phyloP scores from a whole-genome alignment of 345 rosid species.

The Euphorbia pulcherrima region DNA sequence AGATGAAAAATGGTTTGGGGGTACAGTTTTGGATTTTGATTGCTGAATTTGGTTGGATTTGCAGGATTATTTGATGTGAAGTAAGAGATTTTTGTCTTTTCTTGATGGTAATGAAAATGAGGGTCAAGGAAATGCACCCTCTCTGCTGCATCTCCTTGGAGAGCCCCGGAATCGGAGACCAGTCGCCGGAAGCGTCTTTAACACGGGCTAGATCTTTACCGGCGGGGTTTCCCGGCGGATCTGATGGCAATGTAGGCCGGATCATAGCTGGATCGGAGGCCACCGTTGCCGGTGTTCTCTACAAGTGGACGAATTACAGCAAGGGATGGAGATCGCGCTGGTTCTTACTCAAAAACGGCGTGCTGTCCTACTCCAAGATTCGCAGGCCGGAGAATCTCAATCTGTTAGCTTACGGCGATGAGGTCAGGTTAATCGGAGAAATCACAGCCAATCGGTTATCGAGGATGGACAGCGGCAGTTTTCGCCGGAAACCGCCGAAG shows the following conservation, averaged over 20 bases:
- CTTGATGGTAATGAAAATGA: slow-evolving; percentile 41
- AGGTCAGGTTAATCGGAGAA: slow-evolving; percentile 75
- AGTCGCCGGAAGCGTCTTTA: slow-evolving; percentile 53
- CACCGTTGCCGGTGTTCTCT: slow-evolving; percentile 73
- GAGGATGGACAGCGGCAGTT: slow-evolving; percentile 50
- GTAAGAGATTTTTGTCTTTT: neutral
- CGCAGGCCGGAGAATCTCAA: slow-evolving; percentile 60
- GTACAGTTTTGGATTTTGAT: neutral
- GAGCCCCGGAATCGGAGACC: slow-evolving; percentile 57
- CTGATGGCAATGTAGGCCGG: slow-evolving; percentile 34
- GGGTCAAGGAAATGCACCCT: slow-evolving; percentile 92
- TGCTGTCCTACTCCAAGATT: slow-evolving; percentile 77
- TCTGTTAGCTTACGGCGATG: slow-evolving; percentile 42
- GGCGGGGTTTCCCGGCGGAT: slow-evolving; percentile 40
- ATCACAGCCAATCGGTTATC: slow-evolving; percentile 51
- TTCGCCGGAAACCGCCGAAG: slow-evolving; percentile 56
- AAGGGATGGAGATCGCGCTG: slow-evolving; percentile 99
- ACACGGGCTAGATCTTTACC: slow-evolving; percentile 66
- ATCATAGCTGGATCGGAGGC: slow-evolving; percentile 49
- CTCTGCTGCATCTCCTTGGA: slow-evolving; percentile 84
- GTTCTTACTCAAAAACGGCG: slow-evolving; percentile 75
- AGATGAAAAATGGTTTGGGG: neutral
- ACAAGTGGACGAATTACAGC: slow-evolving; percentile 97
- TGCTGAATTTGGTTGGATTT: neutral
- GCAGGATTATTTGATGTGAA: slow-evolving; percentile 6